phyloP scores from a whole-genome alignment of 495 filamentous ascomycete species.

The Pyrenopolyporus hunteri region DNA sequence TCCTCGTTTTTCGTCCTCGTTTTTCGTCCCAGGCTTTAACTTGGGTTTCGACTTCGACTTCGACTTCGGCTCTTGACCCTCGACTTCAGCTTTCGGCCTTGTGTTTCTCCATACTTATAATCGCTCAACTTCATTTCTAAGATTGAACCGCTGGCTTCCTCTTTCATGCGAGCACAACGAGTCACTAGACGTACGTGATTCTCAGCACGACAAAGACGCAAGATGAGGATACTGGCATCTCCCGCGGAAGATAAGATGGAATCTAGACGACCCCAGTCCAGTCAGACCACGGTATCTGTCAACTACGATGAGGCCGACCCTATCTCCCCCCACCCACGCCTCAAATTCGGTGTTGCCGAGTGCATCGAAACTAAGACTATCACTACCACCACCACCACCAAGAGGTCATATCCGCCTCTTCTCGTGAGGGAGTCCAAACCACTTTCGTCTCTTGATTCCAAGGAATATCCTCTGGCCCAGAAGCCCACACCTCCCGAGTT shows the following conservation, averaged over 20 bases:
- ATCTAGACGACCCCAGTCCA: constrained; percentile 48
- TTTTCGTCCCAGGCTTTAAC: background rate
- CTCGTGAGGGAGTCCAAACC: constrained; percentile 76
- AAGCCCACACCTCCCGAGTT: constrained; percentile 79
- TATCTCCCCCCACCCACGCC: constrained; percentile 41
- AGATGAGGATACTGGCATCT: constrained; percentile 38
- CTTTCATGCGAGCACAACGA: constrained; percentile 4
- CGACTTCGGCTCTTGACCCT: background rate
- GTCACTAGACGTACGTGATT: constrained; percentile 33
- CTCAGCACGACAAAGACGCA: constrained; percentile 15
- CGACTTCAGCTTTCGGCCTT: background rate
- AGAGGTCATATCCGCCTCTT: constrained; percentile 84
- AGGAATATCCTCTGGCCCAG: constrained; percentile 85
- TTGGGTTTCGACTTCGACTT: constrained; percentile 4
- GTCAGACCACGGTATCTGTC: constrained; percentile 53
- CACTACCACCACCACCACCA: constrained; percentile 94
- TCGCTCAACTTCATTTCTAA: background rate
- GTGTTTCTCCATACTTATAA: background rate
- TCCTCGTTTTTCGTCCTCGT: background rate
- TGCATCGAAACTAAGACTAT: constrained; percentile 71
- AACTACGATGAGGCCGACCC: constrained; percentile 53
- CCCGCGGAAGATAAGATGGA: constrained; percentile 44
- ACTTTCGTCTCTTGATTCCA: constrained; percentile 76
- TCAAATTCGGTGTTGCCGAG: constrained; percentile 60
- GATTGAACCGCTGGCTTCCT: background rate